Evolutionary conservation across 345 rosid genomes (phyloP), one percentile per base, ranked within the genome.

Genomic region (Salix dunnii): DNA sequence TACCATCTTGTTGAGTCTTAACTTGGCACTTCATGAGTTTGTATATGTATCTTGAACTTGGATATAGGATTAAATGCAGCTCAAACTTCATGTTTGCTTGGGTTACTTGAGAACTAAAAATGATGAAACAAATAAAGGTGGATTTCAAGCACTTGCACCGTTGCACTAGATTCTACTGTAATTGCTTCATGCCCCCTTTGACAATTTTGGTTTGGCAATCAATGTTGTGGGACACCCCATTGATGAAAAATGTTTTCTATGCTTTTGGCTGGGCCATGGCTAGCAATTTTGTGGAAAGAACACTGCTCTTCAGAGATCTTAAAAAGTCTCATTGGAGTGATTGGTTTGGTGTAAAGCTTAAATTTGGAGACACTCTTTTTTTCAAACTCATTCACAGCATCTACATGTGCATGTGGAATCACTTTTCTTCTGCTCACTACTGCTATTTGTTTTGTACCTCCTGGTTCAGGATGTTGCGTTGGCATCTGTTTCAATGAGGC

Each of bases 401-500:
- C 9, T 43, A 21, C 42, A 6, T 35, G 17, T 46, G 20, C 25
- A 2, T 23, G 20, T 42, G 69, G 38, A 11, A 25, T 68, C 5
- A 38, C 23, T 35, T 66, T 48, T 49, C 18, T 23, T 20, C 14
- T 70, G 58, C 65, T 77, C 21, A 20, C 25, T 13, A 6, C 61
- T 62, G 69, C 48, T 74, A 0, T 58, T 76, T n/a, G 51, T 36
- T 33, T 17, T 76, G 13, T 74, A 49, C 43, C 58, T 68, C 67
- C 76, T 62, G 53, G 9, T 77, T 69, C 87, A 96, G 98, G 99
- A 96, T 82, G 77, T 96, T 25, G 98, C 97, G 58, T 89, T 96
- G 79, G 95, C 99, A 40, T 94, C 97, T 64, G 97, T 93, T 43
- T 96, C 97, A 21, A 93, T 96, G 95, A 90, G 97, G 77, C 85